Conservation (phyloP, 2,329 filamentous ascomycete species). For the Thielaviopsis cerberus region DNA sequence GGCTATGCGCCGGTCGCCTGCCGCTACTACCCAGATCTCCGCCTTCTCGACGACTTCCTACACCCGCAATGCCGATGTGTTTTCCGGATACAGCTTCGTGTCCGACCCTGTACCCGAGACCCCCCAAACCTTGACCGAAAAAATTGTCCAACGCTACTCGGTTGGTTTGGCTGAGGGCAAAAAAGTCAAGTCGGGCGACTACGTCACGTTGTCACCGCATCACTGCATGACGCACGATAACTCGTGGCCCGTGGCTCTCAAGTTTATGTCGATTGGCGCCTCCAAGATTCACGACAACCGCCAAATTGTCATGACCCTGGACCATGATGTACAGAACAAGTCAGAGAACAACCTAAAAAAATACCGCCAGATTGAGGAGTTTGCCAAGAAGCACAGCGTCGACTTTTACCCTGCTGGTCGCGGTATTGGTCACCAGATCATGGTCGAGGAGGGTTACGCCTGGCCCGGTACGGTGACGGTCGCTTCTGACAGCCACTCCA, state of each 20-base stretch:
- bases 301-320: constrained; percentile 40
- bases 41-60: constrained; percentile 12
- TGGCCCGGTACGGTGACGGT: constrained; percentile 78
- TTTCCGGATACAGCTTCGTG: constrained; percentile 3
- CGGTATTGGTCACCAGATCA: constrained; percentile 81
- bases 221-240: constrained; percentile 76
- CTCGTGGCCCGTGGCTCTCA: constrained; percentile 51
- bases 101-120: constrained; percentile 5
- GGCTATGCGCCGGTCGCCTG: background rate
- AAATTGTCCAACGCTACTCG: constrained; percentile 71
- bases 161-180: constrained; percentile 61
- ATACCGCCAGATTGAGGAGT: constrained; percentile 63
- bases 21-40: background rate
- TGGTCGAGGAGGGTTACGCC: constrained; percentile 65
- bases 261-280: constrained; percentile 66
- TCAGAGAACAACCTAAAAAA: constrained; percentile 63
- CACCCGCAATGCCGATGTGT: constrained; percentile 7
- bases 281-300: constrained; percentile 44
- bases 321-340: constrained; percentile 81
- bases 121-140: constrained; percentile 74
- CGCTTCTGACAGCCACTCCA: constrained; percentile 59
- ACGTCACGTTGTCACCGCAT: constrained; percentile 43
- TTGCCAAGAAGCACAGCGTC: constrained; percentile 60
- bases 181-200: constrained; percentile 61
- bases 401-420: constrained; percentile 58